These are phyloP conservation scores for Penicillium sp. DNA, from an alignment of 2,329 filamentous ascomycete species.

Conservation along the genomic window DNA sequence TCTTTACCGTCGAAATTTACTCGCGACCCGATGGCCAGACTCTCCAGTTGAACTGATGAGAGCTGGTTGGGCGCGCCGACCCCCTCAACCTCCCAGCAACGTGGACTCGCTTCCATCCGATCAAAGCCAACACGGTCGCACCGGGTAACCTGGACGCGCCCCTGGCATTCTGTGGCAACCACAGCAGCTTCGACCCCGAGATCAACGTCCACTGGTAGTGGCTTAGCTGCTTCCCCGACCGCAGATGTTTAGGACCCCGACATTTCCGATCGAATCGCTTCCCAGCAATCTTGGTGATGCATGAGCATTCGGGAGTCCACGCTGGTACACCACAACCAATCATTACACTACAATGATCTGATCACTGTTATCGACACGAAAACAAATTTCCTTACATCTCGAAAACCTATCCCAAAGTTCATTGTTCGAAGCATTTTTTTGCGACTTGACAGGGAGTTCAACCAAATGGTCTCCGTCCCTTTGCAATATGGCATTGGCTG, in stretches of 20 bases:
- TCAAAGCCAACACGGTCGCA: constrained; percentile 1
- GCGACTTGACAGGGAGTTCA: not conserved
- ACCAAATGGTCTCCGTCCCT: not conserved
- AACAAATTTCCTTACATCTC: not conserved
- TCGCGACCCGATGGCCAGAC: constrained; percentile 12
- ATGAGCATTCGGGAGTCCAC: not conserved
- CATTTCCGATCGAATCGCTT: not conserved
- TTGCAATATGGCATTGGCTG: constrained; percentile 7
- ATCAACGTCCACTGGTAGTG: not conserved
- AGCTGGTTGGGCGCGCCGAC: constrained; percentile 14
- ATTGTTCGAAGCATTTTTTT: not conserved
- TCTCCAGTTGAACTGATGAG: constrained; percentile 8
- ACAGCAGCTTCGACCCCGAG: not conserved
- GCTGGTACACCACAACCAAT: not conserved
- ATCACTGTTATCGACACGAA: constrained; percentile 6
- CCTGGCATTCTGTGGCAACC: not conserved
- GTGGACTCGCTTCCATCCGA: not conserved
- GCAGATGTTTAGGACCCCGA: not conserved
- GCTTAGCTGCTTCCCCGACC: not conserved
- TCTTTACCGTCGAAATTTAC: constrained; percentile 14
- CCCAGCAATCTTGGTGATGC: not conserved
- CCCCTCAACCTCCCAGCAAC: not conserved
- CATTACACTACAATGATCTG: constrained; percentile 6
- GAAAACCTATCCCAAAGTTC: not conserved
- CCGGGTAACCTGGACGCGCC: not conserved